Conservation (phyloP, 1,284 basidiomycete genomes). For the Microbotryum saponariae region DNA sequence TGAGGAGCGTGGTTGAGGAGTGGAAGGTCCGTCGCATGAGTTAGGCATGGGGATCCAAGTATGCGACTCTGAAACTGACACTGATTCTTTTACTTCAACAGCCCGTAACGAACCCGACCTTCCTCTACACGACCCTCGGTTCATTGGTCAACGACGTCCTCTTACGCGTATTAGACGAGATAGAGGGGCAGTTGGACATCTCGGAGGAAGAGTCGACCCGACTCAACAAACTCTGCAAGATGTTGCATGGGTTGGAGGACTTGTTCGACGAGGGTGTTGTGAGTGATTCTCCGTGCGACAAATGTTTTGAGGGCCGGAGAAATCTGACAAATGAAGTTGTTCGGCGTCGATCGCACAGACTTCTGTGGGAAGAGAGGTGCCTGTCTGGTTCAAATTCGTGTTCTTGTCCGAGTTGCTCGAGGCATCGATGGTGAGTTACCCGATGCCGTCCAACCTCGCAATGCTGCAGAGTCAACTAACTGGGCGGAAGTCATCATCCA, state of each 20-base stretch:
- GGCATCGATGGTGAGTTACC: slow-evolving; percentile 63
- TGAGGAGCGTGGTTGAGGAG: slow-evolving; percentile 57
- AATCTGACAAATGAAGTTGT: too few species aligned
- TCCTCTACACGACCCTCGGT: slow-evolving; percentile 50
- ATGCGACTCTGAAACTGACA: too few species aligned
- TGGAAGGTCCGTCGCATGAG: slow-evolving; percentile 57
- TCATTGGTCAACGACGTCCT: slow-evolving; percentile 65
- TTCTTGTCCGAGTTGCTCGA: slow-evolving; percentile 85
- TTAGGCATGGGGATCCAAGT: too few species aligned
- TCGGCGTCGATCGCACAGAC: slow-evolving; percentile 35
- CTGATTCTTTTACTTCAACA: slow-evolving; percentile 3
- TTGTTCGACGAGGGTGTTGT: slow-evolving; percentile 63
- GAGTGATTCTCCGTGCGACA: slow-evolving; percentile 18
- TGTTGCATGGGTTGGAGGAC: slow-evolving; percentile 64
- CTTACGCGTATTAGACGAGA: slow-evolving; percentile 59
- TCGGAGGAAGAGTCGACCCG: slow-evolving; percentile 80
- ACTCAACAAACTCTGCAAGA: slow-evolving; percentile 70
- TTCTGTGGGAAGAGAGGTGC: slow-evolving; percentile 52
- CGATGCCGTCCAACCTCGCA: neutral
- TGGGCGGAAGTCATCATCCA: neutral
- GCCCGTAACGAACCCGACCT: slow-evolving; percentile 37
- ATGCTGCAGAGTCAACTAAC: neutral
- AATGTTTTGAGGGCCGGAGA: neutral
- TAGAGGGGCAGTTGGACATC: slow-evolving; percentile 74
- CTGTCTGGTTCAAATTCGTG: slow-evolving; percentile 89